Evolutionary conservation across 805 yeast genomes (phyloP).

Genomic region (Lipomyces yamanashiensis): DNA sequence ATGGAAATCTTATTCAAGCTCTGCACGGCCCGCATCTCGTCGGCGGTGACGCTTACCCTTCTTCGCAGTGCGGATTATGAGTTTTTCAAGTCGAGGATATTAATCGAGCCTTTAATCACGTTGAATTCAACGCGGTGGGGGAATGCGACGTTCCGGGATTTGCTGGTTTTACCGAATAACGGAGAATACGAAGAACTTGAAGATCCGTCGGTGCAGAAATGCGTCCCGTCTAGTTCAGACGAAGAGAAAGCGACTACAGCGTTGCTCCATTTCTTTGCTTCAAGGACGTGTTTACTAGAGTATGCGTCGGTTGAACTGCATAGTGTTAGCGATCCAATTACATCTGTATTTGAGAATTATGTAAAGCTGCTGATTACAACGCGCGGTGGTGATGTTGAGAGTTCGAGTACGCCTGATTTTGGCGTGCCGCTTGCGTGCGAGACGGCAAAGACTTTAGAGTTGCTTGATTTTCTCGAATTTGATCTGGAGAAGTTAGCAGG

Average conservation of each 20-base stretch:
- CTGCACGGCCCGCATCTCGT: conserved; percentile 60
- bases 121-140: conserved; percentile 21
- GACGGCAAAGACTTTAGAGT: conserved; percentile 68
- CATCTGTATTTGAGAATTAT: conserved; percentile 24
- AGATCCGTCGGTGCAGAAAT: conserved; percentile 2
- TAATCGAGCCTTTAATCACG: conserved; percentile 17
- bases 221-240: conserved; percentile 6
- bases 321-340: conserved; percentile 46
- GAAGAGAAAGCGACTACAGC: conserved; percentile 20
- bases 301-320: conserved; percentile 64
- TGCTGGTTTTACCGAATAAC: neutral
- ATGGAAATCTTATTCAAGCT: conserved; percentile 68
- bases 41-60: conserved; percentile 55
- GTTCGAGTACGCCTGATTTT: conserved; percentile 47
- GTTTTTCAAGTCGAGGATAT: conserved; percentile 22
- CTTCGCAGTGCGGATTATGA: conserved; percentile 48
- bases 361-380: conserved; percentile 13
- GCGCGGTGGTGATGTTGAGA: conserved; percentile 14
- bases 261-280: conserved; percentile 28
- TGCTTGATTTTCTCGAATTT: conserved; percentile 72
- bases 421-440: conserved; percentile 26
- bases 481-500: conserved; percentile 38
- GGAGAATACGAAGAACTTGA: conserved; percentile 10
- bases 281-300: conserved; percentile 29
- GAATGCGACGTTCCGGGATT: conserved; percentile 8